Conservation (phyloP, 306 rosid species). For the Vicia sativa region DNA sequence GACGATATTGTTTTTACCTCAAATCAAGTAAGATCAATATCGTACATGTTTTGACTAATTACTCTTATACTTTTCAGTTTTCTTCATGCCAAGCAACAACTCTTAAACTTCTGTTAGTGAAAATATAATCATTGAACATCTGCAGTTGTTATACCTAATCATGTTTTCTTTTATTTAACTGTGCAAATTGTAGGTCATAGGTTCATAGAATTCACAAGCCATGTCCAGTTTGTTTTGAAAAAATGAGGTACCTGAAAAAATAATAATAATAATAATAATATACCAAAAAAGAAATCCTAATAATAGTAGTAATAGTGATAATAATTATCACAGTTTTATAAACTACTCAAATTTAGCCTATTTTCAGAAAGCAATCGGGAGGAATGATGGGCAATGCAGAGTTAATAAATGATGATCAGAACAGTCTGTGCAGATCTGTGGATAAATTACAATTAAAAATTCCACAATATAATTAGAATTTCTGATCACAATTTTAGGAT, state of each 20-base stretch:
- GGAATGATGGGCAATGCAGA: not conserved
- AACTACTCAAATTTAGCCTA: not conserved
- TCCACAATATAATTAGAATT: conserved; percentile 1
- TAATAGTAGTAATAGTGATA: not conserved
- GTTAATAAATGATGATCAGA: not conserved
- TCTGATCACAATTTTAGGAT: conserved; percentile 10
- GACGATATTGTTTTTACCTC: not conserved
- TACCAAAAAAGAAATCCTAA: not conserved
- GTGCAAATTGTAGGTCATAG: conserved; percentile 1
- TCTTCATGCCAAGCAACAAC: conserved; percentile 6
- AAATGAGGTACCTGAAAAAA: conserved; percentile 7
- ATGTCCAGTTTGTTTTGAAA: conserved; percentile 22
- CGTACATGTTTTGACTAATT: too few species aligned
- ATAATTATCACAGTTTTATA: not conserved
- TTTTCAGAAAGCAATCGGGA: conserved; percentile 10
- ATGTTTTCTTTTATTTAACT: conserved; percentile 6
- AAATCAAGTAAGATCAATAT: not conserved
- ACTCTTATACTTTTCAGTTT: too few species aligned
- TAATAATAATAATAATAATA: not conserved
- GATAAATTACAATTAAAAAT: not conserved
- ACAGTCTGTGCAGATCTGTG: not conserved
- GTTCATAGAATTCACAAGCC: not conserved
- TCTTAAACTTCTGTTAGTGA: conserved; percentile 11
- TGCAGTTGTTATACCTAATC: conserved; percentile 11
- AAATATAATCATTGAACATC: conserved; percentile 28